Base-by-base conservation (phyloP, 1,139 yeast genomes). In the Diutina sp. region DNA sequence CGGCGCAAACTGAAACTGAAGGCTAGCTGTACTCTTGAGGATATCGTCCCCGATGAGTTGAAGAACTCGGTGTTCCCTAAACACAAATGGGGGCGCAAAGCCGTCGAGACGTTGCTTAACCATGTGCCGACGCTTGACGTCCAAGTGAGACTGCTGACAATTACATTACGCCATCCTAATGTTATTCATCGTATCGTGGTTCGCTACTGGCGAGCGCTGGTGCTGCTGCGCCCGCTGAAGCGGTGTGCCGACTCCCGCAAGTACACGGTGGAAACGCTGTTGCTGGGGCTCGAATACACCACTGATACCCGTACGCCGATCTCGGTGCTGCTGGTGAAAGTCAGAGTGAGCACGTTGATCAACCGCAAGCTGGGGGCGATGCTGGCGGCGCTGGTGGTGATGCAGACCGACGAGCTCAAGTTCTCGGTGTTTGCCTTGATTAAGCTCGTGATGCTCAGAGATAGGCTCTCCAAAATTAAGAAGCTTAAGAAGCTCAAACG, bases 51-150 rank as follows among this genome's bases (percentile, higher is more conserved):
- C 0, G 61, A 61, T 11, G 60, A 61, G 54, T 58, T 63, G 45
- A 6, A 67, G 2, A 55, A 72, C 1, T 47, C 51, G 30, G 44
- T 52, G 63, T 70, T 1, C 76, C 77, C 0, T 56, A 60, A 32
- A 52, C 69, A 3, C 70, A 69, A 57, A 51, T 71, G 11, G 76
- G 72, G 59, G 56, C 71, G 12, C 64, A 73, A 54, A 64, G 66
- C 47, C 56, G 69, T 6, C 48, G 57, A 0, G 35, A 71, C 1
- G 46, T 45, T 46, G 46, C 51, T 18, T 54, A 55, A 7, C 32
- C 51, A 8, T n/a, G 44, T 50, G 28, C 53, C 35, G 14, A 50
- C 44, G 14, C 25, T 50, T 1, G 53, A 50, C n/a, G 30, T 50
- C 11, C 53, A 32, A 9, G 12, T 30, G 6, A 21, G 53, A 4